phyloP scores from a whole-genome alignment of 2,329 filamentous ascomycete species.

The Alternaria novae-zelandiae region DNA sequence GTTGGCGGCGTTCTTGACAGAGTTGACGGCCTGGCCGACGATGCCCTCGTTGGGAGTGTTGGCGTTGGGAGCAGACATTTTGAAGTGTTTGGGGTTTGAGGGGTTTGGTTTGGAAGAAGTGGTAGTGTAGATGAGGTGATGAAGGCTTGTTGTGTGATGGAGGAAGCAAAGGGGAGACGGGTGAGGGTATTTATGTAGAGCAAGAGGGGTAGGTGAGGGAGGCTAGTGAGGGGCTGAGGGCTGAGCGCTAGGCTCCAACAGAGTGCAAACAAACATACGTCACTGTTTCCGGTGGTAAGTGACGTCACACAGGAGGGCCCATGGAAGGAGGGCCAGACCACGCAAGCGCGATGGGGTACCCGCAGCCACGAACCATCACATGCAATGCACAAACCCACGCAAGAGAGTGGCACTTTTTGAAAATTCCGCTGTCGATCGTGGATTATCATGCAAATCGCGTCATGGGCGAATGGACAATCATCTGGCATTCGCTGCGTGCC shows the following conservation, averaged over 20 bases:
- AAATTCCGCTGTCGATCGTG: constrained; percentile 21
- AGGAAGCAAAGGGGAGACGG: constrained; percentile 10
- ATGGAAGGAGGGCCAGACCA: constrained; percentile 10
- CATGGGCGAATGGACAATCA: constrained; percentile 5
- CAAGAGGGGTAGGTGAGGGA: constrained; percentile 2
- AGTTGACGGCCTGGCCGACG: constrained; percentile 51
- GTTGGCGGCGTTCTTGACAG: constrained; percentile 65
- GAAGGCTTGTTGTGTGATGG: constrained; percentile 24
- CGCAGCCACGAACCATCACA: constrained; percentile 7
- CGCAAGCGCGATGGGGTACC: neutral
- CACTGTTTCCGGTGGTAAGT: neutral
- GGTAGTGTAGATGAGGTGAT: constrained; percentile 1
- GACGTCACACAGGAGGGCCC: constrained; percentile 5
- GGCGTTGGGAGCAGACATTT: constrained; percentile 54
- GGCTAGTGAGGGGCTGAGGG: constrained; percentile 4
- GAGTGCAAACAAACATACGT: constrained; percentile 9
- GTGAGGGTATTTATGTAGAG: constrained; percentile 24
- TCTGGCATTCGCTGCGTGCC: constrained; percentile 13
- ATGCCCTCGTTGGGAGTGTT: constrained; percentile 54
- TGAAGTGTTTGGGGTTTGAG: constrained; percentile 32
- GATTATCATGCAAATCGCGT: constrained; percentile 19
- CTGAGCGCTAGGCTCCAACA: neutral
- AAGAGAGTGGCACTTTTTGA: constrained; percentile 8
- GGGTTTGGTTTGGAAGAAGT: constrained; percentile 6
- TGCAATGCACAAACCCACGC: constrained; percentile 9